Conservation (phyloP, 495 filamentous ascomycete species). For the Lophiotrema nucula region DNA sequence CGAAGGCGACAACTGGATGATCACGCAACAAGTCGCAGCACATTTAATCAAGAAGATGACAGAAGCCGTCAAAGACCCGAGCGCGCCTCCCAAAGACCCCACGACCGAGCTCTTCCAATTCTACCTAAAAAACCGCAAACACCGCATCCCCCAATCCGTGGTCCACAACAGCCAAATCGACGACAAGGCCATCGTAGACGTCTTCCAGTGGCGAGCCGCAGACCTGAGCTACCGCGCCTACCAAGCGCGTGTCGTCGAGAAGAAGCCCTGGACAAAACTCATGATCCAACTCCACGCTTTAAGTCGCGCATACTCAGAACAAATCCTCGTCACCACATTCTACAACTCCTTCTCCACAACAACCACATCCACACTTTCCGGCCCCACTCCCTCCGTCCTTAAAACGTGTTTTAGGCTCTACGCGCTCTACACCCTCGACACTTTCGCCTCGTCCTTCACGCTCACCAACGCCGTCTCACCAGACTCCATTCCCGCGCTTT, state of each 20-base stretch:
- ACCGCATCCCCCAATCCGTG: slow-evolving; percentile 18
- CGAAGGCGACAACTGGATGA: slow-evolving; percentile 57
- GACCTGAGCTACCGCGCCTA: slow-evolving; percentile 47
- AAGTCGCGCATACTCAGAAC: slow-evolving; percentile 51
- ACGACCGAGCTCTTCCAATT: slow-evolving; percentile 34
- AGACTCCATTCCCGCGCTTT: slow-evolving; percentile 39
- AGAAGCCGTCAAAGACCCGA: slow-evolving; percentile 35
- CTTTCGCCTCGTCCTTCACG: slow-evolving; percentile 42
- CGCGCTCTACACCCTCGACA: slow-evolving; percentile 46
- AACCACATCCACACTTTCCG: slow-evolving; percentile 29
- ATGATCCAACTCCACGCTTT: slow-evolving; percentile 49
- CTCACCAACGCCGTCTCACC: slow-evolving; percentile 42
- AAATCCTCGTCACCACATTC: slow-evolving; percentile 48
- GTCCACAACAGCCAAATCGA: slow-evolving; percentile 24
- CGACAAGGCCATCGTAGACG: slow-evolving; percentile 45
- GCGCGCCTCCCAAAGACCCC: slow-evolving; percentile 33
- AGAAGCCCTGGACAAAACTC: slow-evolving; percentile 49
- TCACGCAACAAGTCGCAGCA: slow-evolving; percentile 50
- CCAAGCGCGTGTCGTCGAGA: slow-evolving; percentile 45
- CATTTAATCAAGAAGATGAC: slow-evolving; percentile 53
- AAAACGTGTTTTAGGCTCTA: slow-evolving; percentile 47
- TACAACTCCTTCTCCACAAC: slow-evolving; percentile 36
- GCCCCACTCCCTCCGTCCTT: slow-evolving; percentile 32
- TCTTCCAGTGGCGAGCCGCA: slow-evolving; percentile 47
- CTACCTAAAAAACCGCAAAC: slow-evolving; percentile 31